Evolutionary conservation across 805 yeast genomes (phyloP).

Genomic region (Saccharomyces mikatae): DNA sequence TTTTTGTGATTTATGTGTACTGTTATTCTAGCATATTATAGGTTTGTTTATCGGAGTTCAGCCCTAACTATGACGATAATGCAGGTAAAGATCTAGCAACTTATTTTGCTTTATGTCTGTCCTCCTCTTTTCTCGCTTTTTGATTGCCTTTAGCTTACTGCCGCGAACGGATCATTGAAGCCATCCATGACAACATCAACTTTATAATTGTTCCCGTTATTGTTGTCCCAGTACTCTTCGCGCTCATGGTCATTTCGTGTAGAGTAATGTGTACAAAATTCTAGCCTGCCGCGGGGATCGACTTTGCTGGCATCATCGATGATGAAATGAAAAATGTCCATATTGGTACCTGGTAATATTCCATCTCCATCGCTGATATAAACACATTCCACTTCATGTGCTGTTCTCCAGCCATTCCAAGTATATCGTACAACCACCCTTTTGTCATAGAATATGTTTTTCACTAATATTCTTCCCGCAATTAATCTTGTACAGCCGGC

Average conservation of each 20-base stretch:
- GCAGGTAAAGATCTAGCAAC: not conserved
- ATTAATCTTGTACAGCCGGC: constrained; percentile 27
- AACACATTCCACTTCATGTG: constrained; percentile 26
- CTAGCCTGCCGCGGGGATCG: constrained; percentile 13
- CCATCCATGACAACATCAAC: constrained; percentile 20
- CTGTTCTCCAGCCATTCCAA: constrained; percentile 70
- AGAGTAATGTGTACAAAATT: constrained; percentile 25
- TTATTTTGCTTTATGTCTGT: not conserved
- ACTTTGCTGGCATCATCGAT: constrained; percentile 17
- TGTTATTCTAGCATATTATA: not conserved
- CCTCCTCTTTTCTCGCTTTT: too few relatives aligned
- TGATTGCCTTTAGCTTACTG: not conserved
- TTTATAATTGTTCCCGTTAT: constrained; percentile 23
- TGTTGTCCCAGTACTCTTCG: constrained; percentile 28
- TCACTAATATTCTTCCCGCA: constrained; percentile 71
- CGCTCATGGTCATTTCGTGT: constrained; percentile 18
- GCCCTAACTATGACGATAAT: not conserved
- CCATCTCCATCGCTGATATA: constrained; percentile 26
- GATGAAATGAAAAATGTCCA: constrained; percentile 27
- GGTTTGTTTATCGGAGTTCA: not conserved
- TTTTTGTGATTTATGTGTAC: not conserved
- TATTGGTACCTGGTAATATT: constrained; percentile 24
- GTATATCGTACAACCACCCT: constrained; percentile 66
- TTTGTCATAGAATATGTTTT: constrained; percentile 65
- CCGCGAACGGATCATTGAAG: constrained; percentile 21